A percentile compares a stretch with the other conserved stretches of the same genome.
phyloP scores from a whole-genome alignment of 2,329 filamentous ascomycete species.

The Trichoderma sp. region DNA sequence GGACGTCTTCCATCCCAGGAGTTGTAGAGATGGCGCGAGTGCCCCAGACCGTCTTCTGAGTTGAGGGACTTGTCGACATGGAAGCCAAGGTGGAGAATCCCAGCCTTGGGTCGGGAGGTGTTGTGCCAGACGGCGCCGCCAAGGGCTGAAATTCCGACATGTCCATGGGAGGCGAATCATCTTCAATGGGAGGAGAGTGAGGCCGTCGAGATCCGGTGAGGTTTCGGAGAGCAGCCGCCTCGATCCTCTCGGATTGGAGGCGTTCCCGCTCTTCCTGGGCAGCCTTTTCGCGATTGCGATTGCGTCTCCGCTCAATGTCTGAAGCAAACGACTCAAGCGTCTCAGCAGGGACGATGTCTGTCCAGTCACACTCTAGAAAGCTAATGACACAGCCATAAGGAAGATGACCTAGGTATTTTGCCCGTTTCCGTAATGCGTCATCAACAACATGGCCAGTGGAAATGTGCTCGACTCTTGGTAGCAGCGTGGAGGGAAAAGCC shows the following conservation, averaged over 20 bases:
- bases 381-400: conserved; percentile 88
- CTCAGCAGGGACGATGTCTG: conserved; percentile 75
- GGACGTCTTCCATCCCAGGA: conserved; percentile 48
- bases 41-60: conserved; percentile 86
- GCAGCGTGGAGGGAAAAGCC: conserved; percentile 77
- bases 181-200: conserved; percentile 37
- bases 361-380: conserved; percentile 94
- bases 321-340: conserved; percentile 71
- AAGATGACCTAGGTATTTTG: conserved; percentile 83
- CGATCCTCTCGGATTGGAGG: conserved; percentile 74
- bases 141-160: conserved; percentile 66
- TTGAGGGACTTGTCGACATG: conserved; percentile 77
- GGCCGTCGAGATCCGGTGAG: conserved; percentile 40
- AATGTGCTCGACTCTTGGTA: conserved; percentile 85
- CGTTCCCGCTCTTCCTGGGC: conserved; percentile 83
- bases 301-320: conserved; percentile 74
- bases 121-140: conserved; percentile 47
- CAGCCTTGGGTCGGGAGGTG: conserved; percentile 56
- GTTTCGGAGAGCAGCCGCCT: conserved; percentile 66
- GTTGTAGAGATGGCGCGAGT: conserved; percentile 66
- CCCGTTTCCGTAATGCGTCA: conserved; percentile 75
- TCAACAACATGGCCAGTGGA: conserved; percentile 86
- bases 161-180: conserved; percentile 44
- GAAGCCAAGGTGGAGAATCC: conserved; percentile 69
- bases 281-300: conserved; percentile 78